Percentiles rank a stretch among this genome's conserved stretches.
These are phyloP conservation scores for Botrytis aclada DNA, from an alignment of 2,329 filamentous ascomycete genomes.

Conservation along the genomic window DNA sequence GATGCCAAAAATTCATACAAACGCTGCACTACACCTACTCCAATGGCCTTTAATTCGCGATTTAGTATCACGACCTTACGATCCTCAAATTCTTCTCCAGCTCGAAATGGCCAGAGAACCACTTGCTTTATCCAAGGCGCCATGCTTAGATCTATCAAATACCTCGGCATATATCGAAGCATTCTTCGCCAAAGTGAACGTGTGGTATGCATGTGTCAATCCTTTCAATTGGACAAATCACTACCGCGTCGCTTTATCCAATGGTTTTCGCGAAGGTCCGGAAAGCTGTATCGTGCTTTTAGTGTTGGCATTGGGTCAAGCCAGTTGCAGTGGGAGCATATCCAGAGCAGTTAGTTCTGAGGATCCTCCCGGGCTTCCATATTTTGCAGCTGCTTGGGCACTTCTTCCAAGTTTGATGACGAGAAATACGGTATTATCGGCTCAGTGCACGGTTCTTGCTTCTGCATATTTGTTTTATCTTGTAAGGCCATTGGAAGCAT, in stretches of 20 bases:
- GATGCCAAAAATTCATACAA: conserved; percentile 83
- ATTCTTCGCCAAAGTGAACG: conserved; percentile 77
- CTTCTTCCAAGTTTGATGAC: conserved; percentile 77
- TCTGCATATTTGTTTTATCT: conserved; percentile 82
- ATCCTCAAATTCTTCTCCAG: conserved; percentile 77
- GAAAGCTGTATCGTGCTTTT: conserved; percentile 81
- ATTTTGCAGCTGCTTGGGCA: conserved; percentile 78
- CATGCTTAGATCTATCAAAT: conserved; percentile 69
- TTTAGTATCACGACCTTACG: conserved; percentile 72
- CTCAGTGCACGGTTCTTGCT: conserved; percentile 77
- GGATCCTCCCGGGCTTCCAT: conserved; percentile 72
- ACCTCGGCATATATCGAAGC: conserved; percentile 72
- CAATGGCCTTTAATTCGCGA: conserved; percentile 80
- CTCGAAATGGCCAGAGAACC: conserved; percentile 77
- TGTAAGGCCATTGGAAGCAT: conserved; percentile 77
- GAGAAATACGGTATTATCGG: conserved; percentile 71
- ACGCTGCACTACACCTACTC: conserved; percentile 72
- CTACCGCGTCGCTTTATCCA: conserved; percentile 71
- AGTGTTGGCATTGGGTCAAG: conserved; percentile 73
- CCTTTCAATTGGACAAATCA: conserved; percentile 76
- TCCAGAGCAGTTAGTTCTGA: conserved; percentile 65
- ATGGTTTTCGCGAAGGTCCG: conserved; percentile 72
- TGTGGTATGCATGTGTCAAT: conserved; percentile 84
- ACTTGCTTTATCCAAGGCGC: conserved; percentile 63
- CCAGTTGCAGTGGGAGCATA: conserved; percentile 72